Evolutionary conservation across 768 basidiomycete species (phyloP).

Genomic region (Tricholoma flavovirens): DNA sequence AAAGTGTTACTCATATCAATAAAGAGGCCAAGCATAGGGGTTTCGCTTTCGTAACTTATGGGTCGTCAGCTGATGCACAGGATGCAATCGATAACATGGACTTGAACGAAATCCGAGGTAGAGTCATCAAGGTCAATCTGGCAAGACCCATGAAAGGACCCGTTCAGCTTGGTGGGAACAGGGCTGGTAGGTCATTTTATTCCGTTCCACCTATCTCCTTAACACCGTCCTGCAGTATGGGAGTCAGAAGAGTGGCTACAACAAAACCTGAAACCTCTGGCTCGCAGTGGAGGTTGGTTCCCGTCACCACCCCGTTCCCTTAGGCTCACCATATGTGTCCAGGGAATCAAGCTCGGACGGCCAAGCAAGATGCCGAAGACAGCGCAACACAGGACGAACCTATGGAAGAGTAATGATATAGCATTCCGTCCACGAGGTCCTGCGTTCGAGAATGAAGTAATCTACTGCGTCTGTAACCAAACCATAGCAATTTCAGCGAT

Average conservation of each 20-base stretch:
- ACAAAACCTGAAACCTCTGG: slow-evolving; percentile 72
- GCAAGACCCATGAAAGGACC: slow-evolving; percentile 78
- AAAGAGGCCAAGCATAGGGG: slow-evolving; percentile 82
- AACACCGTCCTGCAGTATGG: slow-evolving; percentile 62
- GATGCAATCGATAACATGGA: slow-evolving; percentile 99
- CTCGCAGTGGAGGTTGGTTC: slow-evolving; percentile 63
- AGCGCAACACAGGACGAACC: slow-evolving; percentile 37
- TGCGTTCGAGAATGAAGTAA: neutral
- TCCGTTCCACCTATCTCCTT: neutral
- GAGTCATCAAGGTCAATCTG: slow-evolving; percentile 76
- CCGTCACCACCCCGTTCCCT: slow-evolving; percentile 2
- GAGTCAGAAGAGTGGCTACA: slow-evolving; percentile 92
- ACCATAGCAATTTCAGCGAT: neutral
- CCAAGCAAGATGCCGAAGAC: slow-evolving; percentile 24
- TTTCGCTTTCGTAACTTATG: slow-evolving; percentile 89
- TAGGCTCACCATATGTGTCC: slow-evolving; percentile 4
- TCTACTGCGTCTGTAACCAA: neutral
- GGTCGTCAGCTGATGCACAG: slow-evolving; percentile 76
- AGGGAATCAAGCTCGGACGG: slow-evolving; percentile 55
- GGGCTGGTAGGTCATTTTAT: slow-evolving; percentile 55
- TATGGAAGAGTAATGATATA: slow-evolving; percentile 55
- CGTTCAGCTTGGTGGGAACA: slow-evolving; percentile 60
- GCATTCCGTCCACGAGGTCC: neutral
- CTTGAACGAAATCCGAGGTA: slow-evolving; percentile 78
- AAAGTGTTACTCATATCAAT: slow-evolving; percentile 7